Evolutionary conservation across 257 asterid species (phyloP).

Genomic region (Solanum lycopersicoides): DNA sequence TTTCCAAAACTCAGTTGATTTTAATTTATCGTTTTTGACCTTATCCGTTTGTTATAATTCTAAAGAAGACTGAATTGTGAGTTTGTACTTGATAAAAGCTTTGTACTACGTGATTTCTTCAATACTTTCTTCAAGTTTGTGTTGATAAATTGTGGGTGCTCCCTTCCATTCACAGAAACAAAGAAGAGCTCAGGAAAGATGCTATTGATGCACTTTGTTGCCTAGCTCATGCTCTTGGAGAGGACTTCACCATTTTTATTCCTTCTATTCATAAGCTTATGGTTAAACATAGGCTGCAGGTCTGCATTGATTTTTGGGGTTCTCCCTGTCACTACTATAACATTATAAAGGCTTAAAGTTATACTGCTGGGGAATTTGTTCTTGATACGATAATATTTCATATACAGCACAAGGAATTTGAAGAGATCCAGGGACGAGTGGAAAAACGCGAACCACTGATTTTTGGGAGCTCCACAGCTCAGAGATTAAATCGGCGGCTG

Average conservation of each 20-base stretch:
- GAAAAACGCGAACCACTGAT: conserved; percentile 69
- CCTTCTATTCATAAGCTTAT: conserved; percentile 88
- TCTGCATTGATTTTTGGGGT: conserved; percentile 8
- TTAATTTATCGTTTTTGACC: background rate
- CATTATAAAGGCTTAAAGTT: background rate
- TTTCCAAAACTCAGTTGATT: background rate
- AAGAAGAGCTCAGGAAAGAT: conserved; percentile 84
- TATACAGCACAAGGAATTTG: conserved; percentile 86
- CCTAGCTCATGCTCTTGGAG: conserved; percentile 96
- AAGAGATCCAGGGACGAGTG: conserved; percentile 74
- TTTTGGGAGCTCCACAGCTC: conserved; percentile 48
- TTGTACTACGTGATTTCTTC: background rate
- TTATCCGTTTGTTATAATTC: background rate
- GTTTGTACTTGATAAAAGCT: background rate
- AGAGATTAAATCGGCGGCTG: conserved; percentile 51
- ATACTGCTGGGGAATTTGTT: background rate
- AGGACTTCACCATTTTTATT: conserved; percentile 84
- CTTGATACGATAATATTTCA: conserved; percentile 1
- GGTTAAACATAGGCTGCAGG: conserved; percentile 77
- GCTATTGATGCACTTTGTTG: conserved; percentile 93
- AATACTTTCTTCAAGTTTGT: background rate
- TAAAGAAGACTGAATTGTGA: background rate
- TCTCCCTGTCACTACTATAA: background rate
- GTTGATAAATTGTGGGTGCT: background rate
- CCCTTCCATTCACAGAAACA: conserved; percentile 50